Base-by-base conservation (phyloP, 2,329 filamentous ascomycete species). In the Leptodontidium sp. region DNA sequence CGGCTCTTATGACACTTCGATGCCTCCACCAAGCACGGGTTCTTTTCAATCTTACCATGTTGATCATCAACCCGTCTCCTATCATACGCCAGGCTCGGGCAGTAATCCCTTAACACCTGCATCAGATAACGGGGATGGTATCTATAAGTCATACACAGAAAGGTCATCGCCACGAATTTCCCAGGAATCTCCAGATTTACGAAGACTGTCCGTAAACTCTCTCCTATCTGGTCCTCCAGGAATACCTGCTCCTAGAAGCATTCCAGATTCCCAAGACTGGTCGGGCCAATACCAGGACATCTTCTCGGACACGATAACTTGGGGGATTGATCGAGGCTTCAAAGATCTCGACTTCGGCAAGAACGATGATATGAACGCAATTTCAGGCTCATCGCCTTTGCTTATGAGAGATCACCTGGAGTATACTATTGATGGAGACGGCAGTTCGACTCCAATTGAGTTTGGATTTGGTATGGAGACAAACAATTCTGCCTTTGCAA, bases 281-380 rank as follows among this genome's bases (percentile, higher is more conserved):
- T 49, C 69, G 26, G 55, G 68, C 38, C 62, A 70, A 61, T 66
- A 70, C 59, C 62, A 71, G 69, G 75, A 76, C 50, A 68, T 69
- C 6, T 74, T 71, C 53, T 67, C 81, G 68, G 76, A 82, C 71
- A 79, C 80, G 45, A 84, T 80, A 7, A 87, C 84, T 53, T 93
- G 92, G 77, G 92, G 93, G 6, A 86, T 91, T 69, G 93, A 95
- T 75, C 84, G 87, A 66, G 93, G 92, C 0, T 83, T 88, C 69
- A 85, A 85, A 11, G 92, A 95, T 79, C 80, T 88, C 24, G 92
- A 95, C 74, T 81, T 92, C 1, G 88, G 88, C 35, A 87, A 85
- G 62, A 94, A 94, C 73, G 87, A 93, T 75, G 92, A 95, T 73
- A 80, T 82, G 38, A 86, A 86, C 61, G 91, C 91, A 17, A 89